These are phyloP conservation scores for Calocybe gambosa DNA, from an alignment of 1,284 basidiomycete genomes.

Conservation along the genomic window DNA sequence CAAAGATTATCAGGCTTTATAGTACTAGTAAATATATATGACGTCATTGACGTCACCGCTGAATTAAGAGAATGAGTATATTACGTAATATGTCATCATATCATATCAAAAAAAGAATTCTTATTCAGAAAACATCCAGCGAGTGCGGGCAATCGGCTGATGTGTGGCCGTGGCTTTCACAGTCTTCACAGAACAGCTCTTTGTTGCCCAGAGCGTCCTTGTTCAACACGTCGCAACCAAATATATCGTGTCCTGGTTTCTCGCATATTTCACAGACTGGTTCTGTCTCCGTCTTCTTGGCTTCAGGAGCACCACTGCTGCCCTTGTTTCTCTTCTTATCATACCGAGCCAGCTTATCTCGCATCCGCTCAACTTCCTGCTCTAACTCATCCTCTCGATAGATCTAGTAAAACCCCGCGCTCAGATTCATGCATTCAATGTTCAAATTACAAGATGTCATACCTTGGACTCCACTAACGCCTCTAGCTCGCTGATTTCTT, in stretches of 20 bases:
- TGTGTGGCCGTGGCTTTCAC: constrained; percentile 66
- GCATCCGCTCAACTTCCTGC: constrained; percentile 71
- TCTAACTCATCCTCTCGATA: constrained; percentile 94
- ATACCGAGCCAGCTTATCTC: constrained; percentile 58
- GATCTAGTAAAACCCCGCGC: constrained; percentile 42
- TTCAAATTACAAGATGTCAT: constrained; percentile 8
- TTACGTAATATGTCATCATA: too few species aligned
- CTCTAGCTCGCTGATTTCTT: constrained; percentile 88
- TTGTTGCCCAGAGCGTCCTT: constrained; percentile 23
- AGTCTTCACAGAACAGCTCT: constrained; percentile 67
- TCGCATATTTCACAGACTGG: constrained; percentile 79
- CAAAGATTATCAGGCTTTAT: background rate
- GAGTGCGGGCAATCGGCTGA: constrained; percentile 74
- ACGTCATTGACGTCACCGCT: constrained; percentile 14
- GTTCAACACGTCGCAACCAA: constrained; percentile 62
- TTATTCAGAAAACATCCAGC: constrained; percentile 64
- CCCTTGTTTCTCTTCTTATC: constrained; percentile 52
- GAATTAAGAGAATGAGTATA: background rate
- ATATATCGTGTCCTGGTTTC: constrained; percentile 75
- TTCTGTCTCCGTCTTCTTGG: constrained; percentile 21
- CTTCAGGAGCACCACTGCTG: constrained; percentile 32
- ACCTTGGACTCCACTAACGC: constrained; percentile 86
- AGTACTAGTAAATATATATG: constrained; percentile 3
- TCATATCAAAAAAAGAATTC: constrained; percentile 3
- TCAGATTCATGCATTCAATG: background rate